Evolutionary conservation across 345 rosid species (phyloP).

Genomic region (Salix arbutifolia): DNA sequence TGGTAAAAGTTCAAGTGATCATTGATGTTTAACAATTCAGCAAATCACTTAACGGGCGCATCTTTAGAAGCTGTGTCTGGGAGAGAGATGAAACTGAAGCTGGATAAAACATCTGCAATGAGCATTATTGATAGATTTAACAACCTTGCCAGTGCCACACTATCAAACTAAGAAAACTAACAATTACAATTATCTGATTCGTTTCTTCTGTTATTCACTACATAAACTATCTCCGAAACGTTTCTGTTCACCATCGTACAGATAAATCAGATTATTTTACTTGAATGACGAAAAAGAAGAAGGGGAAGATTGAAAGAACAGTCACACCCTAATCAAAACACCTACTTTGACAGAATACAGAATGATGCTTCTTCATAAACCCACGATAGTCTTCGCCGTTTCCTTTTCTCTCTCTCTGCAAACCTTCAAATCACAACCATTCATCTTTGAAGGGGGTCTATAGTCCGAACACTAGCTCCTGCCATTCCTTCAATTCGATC

Average conservation of each 20-base stretch:
- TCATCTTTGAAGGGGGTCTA: slow-evolving; percentile 93
- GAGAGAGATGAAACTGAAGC: neutral
- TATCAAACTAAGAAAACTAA: slow-evolving; percentile 13
- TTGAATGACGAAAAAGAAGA: slow-evolving; percentile 25
- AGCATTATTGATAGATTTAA: slow-evolving; percentile 22
- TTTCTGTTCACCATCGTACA: slow-evolving; percentile 27
- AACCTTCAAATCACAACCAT: slow-evolving; percentile 11
- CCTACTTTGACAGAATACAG: slow-evolving; percentile 27
- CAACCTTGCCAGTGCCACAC: slow-evolving; percentile 27
- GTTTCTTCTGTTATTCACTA: slow-evolving; percentile 29
- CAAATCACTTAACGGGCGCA: neutral
- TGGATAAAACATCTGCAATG: slow-evolving; percentile 6
- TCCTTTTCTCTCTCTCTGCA: neutral
- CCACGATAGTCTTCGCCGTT: neutral
- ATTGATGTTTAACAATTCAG: neutral
- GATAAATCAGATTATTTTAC: slow-evolving; percentile 43
- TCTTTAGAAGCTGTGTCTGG: neutral
- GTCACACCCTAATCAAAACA: slow-evolving; percentile 40
- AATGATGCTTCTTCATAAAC: slow-evolving; percentile 10
- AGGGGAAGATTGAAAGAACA: slow-evolving; percentile 25
- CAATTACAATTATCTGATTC: slow-evolving; percentile 29
- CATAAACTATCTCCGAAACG: slow-evolving; percentile 22
- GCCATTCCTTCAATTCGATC: slow-evolving; percentile 86
- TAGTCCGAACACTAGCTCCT: slow-evolving; percentile 78
- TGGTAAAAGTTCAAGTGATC: neutral